Conservation (phyloP, 805 yeast genomes). For the Metschnikowia chrysomelidarum region DNA sequence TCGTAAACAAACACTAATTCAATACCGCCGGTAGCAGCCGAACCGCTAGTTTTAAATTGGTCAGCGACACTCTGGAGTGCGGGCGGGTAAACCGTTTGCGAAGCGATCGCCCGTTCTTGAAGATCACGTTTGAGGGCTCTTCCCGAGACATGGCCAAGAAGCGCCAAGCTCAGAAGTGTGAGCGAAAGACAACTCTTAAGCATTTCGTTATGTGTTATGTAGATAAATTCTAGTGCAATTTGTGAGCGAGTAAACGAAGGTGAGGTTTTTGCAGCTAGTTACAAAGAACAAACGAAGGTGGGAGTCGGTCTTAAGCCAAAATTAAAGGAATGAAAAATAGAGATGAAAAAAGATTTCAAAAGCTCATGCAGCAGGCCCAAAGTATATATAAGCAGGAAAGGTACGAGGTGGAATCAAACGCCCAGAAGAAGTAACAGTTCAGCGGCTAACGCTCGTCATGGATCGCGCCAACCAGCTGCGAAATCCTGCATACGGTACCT, state of each 20-base stretch:
- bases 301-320: neutral
- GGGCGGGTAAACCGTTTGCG: neutral
- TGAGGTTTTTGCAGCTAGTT: neutral
- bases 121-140: neutral
- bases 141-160: neutral
- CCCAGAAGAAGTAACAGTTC: neutral
- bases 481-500: conserved; percentile 7
- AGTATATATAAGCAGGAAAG: neutral
- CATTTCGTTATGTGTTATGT: neutral
- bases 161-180: neutral
- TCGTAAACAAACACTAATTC: conserved; percentile 5
- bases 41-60: neutral
- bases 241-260: too few species aligned
- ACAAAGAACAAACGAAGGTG: neutral
- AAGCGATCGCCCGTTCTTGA: neutral
- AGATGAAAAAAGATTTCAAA: too few species aligned
- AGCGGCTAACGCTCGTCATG: neutral
- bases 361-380: neutral
- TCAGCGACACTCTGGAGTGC: neutral
- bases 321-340: neutral
- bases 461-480: conserved; percentile 6
- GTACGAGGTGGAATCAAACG: neutral
- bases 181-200: neutral
- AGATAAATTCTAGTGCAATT: too few species aligned
- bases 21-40: neutral